Evolutionary conservation across 2,329 filamentous ascomycete species (phyloP), one percentile per base, ranked within the genome.

Genomic region (Pseudofabraea citricarpa): DNA sequence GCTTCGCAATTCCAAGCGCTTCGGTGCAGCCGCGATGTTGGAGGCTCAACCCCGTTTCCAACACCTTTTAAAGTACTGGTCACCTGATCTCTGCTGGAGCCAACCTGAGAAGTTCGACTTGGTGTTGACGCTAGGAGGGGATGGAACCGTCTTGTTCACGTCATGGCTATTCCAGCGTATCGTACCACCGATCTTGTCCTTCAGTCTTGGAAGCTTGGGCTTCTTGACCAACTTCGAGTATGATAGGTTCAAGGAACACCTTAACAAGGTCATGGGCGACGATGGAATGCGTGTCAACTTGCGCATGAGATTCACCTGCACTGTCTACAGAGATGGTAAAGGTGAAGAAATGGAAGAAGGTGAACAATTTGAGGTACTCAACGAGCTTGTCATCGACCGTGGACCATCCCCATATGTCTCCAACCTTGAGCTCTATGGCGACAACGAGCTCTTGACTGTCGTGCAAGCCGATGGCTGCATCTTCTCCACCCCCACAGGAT

Each of bases 251-350:
- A 90, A 89, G 66, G 75, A 86, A 46, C 87, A 95, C 58, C 77
- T 98, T 24, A 85, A 88, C 65, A 83, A 82, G 42, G 79, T 97
- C 54, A 95, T 98, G 90, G 90, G 90, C 48, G 88, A 94, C 45
- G 81, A 86, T 2, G 93, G 93, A 44, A 97, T 98, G 91, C 85
- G 91, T 42, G 91, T 97, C 48, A 97, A 95, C 60, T 74, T 98
- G 55, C 89, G 93, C 54, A 98, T 98, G 93, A 87, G 93, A 49
- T 98, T 98, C 65, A 98, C 93, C 13, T 97, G 91, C 69, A 97
- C 93, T 0, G 90, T 98, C 7, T 96, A 91, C 70, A 85, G 91
- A 35, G 76, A 84, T 53, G 80, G 77, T 22, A 63, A 70, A 2
- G 77, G 75, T 9, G 73, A 79, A n/a, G 79, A 81, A 29, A 77